Conservation (phyloP, 495 filamentous ascomycete genomes). For the Bathelium albidoporum region DNA sequence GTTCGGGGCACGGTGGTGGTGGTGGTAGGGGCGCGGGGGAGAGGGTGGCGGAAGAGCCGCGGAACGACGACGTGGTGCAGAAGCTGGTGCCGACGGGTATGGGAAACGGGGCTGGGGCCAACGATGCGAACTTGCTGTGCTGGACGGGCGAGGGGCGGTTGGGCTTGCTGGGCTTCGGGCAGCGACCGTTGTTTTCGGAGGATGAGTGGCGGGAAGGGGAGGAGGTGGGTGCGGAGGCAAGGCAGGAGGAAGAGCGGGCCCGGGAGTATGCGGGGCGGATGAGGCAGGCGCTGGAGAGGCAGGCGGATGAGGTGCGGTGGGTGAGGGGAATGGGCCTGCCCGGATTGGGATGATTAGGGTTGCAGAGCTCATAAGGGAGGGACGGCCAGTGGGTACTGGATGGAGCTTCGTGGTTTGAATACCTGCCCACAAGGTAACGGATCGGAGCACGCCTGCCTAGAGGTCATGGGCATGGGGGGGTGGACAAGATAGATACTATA, state of each 20-base stretch:
- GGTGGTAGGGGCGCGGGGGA: slow-evolving; percentile 10
- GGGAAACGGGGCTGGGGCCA: slow-evolving; percentile 13
- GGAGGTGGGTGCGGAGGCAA: slow-evolving; percentile 31
- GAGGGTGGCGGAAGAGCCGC: slow-evolving; percentile 17
- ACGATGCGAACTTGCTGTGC: slow-evolving; percentile 27
- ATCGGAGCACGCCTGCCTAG: no score
- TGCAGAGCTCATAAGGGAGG: neutral
- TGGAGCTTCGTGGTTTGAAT: no score
- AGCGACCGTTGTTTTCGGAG: slow-evolving; percentile 9
- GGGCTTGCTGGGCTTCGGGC: slow-evolving; percentile 30
- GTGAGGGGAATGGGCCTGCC: slow-evolving; percentile 55
- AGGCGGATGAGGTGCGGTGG: slow-evolving; percentile 75
- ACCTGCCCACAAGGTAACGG: no score
- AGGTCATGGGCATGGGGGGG: no score
- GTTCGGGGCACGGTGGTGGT: slow-evolving; percentile 11
- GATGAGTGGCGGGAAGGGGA: slow-evolving; percentile 13
- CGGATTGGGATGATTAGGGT: no score
- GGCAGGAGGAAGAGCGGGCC: slow-evolving; percentile 37
- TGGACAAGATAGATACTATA: neutral
- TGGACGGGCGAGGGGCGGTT: slow-evolving; percentile 34
- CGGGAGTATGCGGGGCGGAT: slow-evolving; percentile 55
- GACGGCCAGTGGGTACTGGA: no score
- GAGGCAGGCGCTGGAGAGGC: slow-evolving; percentile 62
- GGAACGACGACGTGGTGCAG: slow-evolving; percentile 36
- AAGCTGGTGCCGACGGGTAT: slow-evolving; percentile 33